Evolutionary conservation across 2,329 filamentous ascomycete species (phyloP), one percentile per base, ranked within the genome.

Genomic region (Pyrenochaeta sp.): DNA sequence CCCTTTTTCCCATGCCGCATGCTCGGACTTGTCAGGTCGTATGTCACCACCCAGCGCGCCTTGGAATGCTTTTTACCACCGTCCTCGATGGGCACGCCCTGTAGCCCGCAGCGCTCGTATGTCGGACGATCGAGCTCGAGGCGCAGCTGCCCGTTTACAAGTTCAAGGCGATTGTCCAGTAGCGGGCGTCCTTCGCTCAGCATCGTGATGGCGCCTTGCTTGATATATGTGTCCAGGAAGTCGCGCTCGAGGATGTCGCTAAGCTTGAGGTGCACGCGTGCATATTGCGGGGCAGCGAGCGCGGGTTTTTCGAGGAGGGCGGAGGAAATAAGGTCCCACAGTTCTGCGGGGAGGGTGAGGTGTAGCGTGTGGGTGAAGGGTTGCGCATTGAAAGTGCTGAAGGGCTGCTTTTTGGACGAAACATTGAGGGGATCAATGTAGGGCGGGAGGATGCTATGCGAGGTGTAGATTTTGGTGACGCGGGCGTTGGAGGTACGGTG

Each of bases 201-300:
- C 87, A 97, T 89, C 56, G 89, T 71, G 35, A 95, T 76, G 63
- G 90, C 86, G 4, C 90, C 90, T 91, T 46, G 45, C 2, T 96
- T 96, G 55, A 97, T 86, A 65, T 95, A 92, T 29, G 85, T 78
- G n/a, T 82, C 87, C 61, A 96, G 91, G 60, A 96, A 96, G 0
- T 85, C 81, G 1, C 83, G 82, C 22, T 87, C 79, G 1, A 97
- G 67, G 4, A 97, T 65, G 45, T 90, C 84, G 7, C 79, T 80
- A 7, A 96, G 77, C 3, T 83, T 82, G 81, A 96, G 85, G 55
- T 83, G 81, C 2, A 96, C 83, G 47, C 83, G 81, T 21, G 82
- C 81, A 76, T 89, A 95, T 32, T 72, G 71, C 10, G 74, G 60
- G 7, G 57, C 66, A n/a, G 59, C 58, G 7, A 34, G 39, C 7